These are phyloP conservation scores for Hypoxylon sp. DNA, from an alignment of 2,329 filamentous ascomycete genomes.

Conservation along the genomic window DNA sequence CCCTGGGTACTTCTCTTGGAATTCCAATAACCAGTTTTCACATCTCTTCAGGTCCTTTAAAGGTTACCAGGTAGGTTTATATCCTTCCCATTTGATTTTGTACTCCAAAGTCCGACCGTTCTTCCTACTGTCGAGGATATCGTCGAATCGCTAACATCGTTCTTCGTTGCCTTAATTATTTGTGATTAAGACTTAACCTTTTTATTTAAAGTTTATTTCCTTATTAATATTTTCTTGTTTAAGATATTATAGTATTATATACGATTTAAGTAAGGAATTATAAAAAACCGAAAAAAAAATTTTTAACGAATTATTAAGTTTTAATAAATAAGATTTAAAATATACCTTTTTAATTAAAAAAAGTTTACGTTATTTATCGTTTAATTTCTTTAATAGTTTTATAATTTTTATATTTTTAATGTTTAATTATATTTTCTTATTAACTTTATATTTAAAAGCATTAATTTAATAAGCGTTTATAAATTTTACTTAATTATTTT, in stretches of 20 bases:
- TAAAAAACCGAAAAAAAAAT: neutral
- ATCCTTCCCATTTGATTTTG: neutral
- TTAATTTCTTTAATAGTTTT: too few relatives aligned
- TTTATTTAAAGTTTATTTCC: neutral
- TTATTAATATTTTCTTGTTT: neutral
- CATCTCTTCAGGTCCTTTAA: neutral
- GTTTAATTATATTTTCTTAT: neutral
- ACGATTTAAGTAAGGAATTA: neutral
- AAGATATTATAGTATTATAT: neutral
- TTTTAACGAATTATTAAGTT: neutral
- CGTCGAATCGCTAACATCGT: neutral
- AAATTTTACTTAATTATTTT: neutral
- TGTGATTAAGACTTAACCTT: neutral
- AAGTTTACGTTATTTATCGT: too few relatives aligned
- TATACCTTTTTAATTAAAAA: too few relatives aligned
- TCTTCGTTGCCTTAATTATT: neutral
- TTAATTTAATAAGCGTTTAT: neutral
- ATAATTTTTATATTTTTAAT: neutral
- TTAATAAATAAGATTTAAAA: neutral
- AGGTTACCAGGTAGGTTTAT: neutral
- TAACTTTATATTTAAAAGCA: neutral
- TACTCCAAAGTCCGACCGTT: neutral
- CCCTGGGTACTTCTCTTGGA: too few relatives aligned
- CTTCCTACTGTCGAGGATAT: neutral
- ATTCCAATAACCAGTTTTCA: neutral